Evolutionary conservation across 306 rosid genomes (phyloP), one percentile per base, ranked within the genome.

Genomic region (barrel medic (Medicago truncatula)): DNA sequence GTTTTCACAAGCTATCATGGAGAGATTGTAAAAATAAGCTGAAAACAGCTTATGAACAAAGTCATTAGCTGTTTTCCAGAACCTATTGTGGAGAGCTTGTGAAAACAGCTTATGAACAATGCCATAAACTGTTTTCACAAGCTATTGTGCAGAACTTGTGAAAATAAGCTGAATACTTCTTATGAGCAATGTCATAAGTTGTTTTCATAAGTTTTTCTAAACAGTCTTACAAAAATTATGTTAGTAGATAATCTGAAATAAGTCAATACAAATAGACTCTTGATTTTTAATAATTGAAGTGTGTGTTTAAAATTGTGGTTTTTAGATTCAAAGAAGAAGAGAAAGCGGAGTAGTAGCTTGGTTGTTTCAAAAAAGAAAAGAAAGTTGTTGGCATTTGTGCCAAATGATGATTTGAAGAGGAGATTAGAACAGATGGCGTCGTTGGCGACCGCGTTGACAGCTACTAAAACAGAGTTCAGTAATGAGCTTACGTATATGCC

Each of bases 401-500:
- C 99, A 2, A 85, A 54, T 20, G 87, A 87, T 54, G 97, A 95
- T 76, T 78, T 88, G 1, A 28, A 75, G 0, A 86, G 96, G 84
- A 91, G 91, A 65, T 60, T 95, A 69, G 86, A 86, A 64, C 97
- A 95, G 83, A 95, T 95, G 99, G 97, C 96, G 0, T 95, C 99
- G 0, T 82, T 95, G 15, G 97, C 99, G 9, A 90, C 99, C 0
- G 99, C 99, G 8, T 75, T 95, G 83, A 95, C 80, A 2, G 88
- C 96, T 6, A 90, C 97, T 4, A 85, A 86, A 10, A 70, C 99
- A 1, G 80, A 86, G 56, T 95, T 86, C 80, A 85, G 97, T 56
- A 88, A 95, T 52, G 79, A 83, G 80, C 97, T 95, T 46, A 88
- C 86, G 34, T 92, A 92, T 64, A 67, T 74, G 56, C 86, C 87